Conservation (phyloP, 371 early-diverging fungal genomes). For the Syncephalis plumigaleata region DNA sequence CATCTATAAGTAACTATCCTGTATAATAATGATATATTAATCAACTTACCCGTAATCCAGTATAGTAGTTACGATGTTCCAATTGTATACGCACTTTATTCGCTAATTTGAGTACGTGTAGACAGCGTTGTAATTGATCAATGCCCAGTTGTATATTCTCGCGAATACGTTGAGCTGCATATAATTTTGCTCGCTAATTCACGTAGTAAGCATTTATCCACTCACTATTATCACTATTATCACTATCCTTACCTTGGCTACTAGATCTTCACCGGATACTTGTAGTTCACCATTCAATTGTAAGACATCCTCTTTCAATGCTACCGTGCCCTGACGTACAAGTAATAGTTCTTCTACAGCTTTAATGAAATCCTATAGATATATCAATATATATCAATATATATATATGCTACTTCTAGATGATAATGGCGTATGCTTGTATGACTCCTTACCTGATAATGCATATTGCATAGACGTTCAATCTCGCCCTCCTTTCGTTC, state of each 20-base stretch:
- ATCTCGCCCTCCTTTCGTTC: conserved; percentile 89
- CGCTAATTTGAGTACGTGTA: conserved; percentile 74
- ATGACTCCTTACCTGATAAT: conserved; percentile 57
- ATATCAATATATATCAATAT: neutral
- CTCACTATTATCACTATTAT: neutral
- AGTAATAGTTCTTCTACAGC: conserved; percentile 88
- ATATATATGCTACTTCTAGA: too few relatives aligned
- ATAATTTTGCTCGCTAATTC: too few relatives aligned
- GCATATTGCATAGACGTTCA: conserved; percentile 88
- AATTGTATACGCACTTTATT: conserved; percentile 68
- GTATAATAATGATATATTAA: neutral
- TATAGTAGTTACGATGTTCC: conserved; percentile 71
- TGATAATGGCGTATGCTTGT: too few relatives aligned
- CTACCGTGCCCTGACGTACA: conserved; percentile 75
- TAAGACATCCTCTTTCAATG: conserved; percentile 64
- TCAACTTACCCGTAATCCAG: conserved; percentile 57
- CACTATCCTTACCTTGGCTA: conserved; percentile 39
- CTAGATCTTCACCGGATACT: conserved; percentile 50
- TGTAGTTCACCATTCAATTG: conserved; percentile 76
- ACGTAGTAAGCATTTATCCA: neutral
- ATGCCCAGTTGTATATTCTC: conserved; percentile 21
- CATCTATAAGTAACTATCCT: neutral
- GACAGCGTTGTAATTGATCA: conserved; percentile 65
- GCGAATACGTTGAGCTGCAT: too few relatives aligned
- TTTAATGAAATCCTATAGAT: conserved; percentile 77